phyloP scores from a whole-genome alignment of 2,329 filamentous ascomycete genomes.

The Ophiosphaerella korrae region DNA sequence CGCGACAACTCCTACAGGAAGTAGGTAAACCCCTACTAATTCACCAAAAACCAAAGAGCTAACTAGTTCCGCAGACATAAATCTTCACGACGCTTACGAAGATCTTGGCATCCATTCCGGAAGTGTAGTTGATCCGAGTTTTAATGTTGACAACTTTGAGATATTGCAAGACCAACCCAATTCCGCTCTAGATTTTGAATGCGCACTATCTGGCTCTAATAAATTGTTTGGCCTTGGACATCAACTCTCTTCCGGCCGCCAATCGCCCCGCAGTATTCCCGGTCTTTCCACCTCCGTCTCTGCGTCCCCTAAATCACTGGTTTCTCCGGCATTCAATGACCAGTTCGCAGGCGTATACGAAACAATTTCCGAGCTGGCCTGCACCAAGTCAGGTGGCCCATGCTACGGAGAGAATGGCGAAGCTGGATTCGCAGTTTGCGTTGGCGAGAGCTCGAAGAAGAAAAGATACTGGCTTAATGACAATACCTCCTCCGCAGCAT shows the following conservation, averaged over 20 bases:
- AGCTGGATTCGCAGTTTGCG: constrained; percentile 12
- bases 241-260: constrained; percentile 16
- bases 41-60: neutral
- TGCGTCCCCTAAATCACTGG: constrained; percentile 19
- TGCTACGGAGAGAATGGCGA: constrained; percentile 34
- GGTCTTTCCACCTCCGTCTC: constrained; percentile 21
- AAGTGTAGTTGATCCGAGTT: constrained; percentile 34
- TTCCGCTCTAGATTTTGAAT: constrained; percentile 29
- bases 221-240: constrained; percentile 18
- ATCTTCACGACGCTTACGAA: constrained; percentile 37
- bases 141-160: constrained; percentile 35
- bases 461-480: constrained; percentile 14
- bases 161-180: constrained; percentile 16
- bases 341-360: constrained; percentile 14
- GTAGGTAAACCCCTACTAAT: constrained; percentile 5
- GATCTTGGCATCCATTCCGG: constrained; percentile 37
- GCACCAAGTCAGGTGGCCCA: constrained; percentile 15
- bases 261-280: constrained; percentile 20
- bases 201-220: constrained; percentile 31
- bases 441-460: constrained; percentile 7
- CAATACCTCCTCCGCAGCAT: constrained; percentile 2
- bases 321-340: constrained; percentile 14
- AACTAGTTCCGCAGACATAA: constrained; percentile 10
- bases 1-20: constrained; percentile 5
- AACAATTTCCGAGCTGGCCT: constrained; percentile 27